Evolutionary conservation across 805 yeast species (phyloP).

Genomic region (Yamadazyma takamatsuzukensis): DNA sequence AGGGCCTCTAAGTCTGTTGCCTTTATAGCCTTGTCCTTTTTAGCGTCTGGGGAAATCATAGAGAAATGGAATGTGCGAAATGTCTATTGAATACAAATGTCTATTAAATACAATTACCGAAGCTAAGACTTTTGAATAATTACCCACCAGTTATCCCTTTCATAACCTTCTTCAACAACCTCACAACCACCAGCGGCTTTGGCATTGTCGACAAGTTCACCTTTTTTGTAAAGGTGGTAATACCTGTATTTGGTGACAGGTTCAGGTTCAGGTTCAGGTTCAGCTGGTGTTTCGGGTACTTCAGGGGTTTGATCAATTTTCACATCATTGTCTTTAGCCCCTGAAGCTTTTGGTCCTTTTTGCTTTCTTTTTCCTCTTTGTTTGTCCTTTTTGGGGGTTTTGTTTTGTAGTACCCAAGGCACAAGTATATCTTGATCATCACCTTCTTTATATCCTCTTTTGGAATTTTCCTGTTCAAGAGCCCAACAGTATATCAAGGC

Average conservation of each 20-base stretch:
- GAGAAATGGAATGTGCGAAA: neutral
- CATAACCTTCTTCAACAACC: constrained; percentile 75
- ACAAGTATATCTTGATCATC: constrained; percentile 92
- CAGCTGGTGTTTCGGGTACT: constrained; percentile 10
- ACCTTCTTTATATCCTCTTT: constrained; percentile 89
- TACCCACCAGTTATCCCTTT: constrained; percentile 91
- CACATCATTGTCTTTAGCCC: constrained; percentile 5
- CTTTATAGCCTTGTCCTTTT: constrained; percentile 43
- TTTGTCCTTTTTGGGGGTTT: constrained; percentile 33
- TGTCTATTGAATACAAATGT: neutral
- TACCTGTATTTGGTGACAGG: constrained; percentile 69
- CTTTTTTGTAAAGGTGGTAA: constrained; percentile 81
- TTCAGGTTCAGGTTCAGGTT: constrained; percentile 18
- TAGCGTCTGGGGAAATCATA: constrained; percentile 32
- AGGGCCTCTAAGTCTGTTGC: constrained; percentile 70
- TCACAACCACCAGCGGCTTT: constrained; percentile 61
- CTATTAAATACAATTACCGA: neutral
- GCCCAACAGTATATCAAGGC: constrained; percentile 96
- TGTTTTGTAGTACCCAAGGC: constrained; percentile 83
- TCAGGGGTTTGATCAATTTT: too few species aligned
- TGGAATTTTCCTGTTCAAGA: constrained; percentile 78
- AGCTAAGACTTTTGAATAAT: constrained; percentile 17
- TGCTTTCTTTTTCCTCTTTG: constrained; percentile 11
- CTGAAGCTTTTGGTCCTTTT: constrained; percentile 5
- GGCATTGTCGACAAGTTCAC: constrained; percentile 77